A percentile compares a stretch with the other conserved stretches of the same genome.
Conservation (phyloP, 331 rosid species). For the Phaseolus coccineus region DNA sequence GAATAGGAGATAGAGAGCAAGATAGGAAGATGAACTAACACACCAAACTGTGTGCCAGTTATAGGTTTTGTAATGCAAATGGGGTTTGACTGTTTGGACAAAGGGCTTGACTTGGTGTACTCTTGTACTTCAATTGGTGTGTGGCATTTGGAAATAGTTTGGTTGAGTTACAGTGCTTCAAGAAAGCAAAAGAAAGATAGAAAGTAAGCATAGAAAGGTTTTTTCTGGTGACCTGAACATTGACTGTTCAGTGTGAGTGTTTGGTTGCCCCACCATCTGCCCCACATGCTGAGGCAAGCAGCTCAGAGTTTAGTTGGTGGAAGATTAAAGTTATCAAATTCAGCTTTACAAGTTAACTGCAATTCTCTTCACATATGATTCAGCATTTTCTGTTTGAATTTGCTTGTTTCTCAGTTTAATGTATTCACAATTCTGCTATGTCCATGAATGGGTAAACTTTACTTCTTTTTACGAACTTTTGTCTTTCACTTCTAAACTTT, state of each 20-base stretch:
- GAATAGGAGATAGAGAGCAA: conserved; percentile 40
- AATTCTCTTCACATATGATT: conserved; percentile 1
- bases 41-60: conserved; percentile 66
- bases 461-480: no score
- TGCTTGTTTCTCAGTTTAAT: neutral
- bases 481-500: no score
- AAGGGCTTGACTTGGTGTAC: conserved; percentile 41
- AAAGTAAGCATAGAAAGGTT: conserved; percentile 28
- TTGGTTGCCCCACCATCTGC: conserved; percentile 78
- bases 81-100: conserved; percentile 39
- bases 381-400: neutral
- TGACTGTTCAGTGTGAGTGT: conserved; percentile 66
- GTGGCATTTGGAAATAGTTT: conserved; percentile 38
- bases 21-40: conserved; percentile 81
- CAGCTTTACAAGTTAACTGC: conserved; percentile 46
- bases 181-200: conserved; percentile 42
- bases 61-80: conserved; percentile 43
- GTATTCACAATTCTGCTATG: conserved; percentile 6
- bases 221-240: conserved; percentile 73
- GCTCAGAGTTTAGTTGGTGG: conserved; percentile 57
- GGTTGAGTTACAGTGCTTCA: conserved; percentile 43
- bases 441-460: conserved; percentile 35
- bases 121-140: conserved; percentile 43
- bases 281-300: conserved; percentile 47
- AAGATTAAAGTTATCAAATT: conserved; percentile 39